Conservation (phyloP, 2,329 filamentous ascomycete genomes). For the Penicillium sp. region DNA sequence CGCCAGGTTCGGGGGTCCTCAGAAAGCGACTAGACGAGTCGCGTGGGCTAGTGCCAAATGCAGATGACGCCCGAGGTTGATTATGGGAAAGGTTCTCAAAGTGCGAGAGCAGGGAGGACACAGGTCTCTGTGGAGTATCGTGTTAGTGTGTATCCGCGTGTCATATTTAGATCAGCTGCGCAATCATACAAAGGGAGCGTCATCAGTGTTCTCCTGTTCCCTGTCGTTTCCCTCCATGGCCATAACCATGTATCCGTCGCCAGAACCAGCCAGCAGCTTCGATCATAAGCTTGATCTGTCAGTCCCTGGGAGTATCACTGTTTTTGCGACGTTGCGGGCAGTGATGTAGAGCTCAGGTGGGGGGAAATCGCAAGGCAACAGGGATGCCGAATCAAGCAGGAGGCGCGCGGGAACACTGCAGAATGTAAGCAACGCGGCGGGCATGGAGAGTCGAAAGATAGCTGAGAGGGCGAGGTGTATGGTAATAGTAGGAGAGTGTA, state of each 20-base stretch:
- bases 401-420: conserved; percentile 1
- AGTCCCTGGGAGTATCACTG: conserved; percentile 7
- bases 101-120: conserved; percentile 52
- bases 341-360: conserved; percentile 8
- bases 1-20: conserved; percentile 34
- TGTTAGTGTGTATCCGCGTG: conserved; percentile 17
- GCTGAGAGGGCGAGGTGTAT: conserved; percentile 1
- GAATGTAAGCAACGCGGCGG: conserved; percentile 12
- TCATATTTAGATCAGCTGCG: conserved; percentile 12
- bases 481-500: conserved; percentile 7
- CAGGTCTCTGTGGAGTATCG: conserved; percentile 41
- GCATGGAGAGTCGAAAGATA: not conserved
- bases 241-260: conserved; percentile 29
- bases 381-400: conserved; percentile 11
- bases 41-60: conserved; percentile 27
- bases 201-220: conserved; percentile 37
- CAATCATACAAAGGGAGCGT: conserved; percentile 39
- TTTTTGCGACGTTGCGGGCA: not conserved
- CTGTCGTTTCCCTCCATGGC: conserved; percentile 40
- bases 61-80: conserved; percentile 31
- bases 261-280: conserved; percentile 19
- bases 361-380: conserved; percentile 6
- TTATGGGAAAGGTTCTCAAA: conserved; percentile 50
- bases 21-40: conserved; percentile 33
- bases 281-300: conserved; percentile 32